A percentile compares a stretch with the other conserved stretches of the same genome.
phyloP scores from a whole-genome alignment of 495 filamentous ascomycete species.

The Patellaria atrata region DNA sequence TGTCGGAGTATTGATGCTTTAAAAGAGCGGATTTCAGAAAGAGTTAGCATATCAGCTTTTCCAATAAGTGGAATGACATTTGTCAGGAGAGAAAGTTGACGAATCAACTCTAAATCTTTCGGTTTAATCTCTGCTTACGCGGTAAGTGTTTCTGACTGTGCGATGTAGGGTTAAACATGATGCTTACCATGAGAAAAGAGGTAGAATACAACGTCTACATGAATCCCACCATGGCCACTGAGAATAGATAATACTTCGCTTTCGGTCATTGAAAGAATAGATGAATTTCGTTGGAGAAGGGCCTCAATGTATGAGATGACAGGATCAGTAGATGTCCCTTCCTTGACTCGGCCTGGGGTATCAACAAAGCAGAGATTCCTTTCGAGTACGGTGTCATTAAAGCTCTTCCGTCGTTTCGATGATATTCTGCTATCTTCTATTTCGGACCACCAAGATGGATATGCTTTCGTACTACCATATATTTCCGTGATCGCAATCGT shows the following conservation, averaged over 20 bases:
- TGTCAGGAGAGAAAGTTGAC: conserved; percentile 57
- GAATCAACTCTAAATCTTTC: conserved; percentile 64
- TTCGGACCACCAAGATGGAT: conserved; percentile 92
- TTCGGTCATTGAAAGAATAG: conserved; percentile 44
- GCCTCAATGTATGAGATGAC: conserved; percentile 63
- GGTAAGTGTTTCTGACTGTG: conserved; percentile 10
- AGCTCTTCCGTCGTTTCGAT: conserved; percentile 61
- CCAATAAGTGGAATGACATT: conserved; percentile 80
- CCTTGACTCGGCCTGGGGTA: conserved; percentile 57
- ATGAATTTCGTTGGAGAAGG: conserved; percentile 51
- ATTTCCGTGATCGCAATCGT: conserved; percentile 54
- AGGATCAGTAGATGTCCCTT: conserved; percentile 45
- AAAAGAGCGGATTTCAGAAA: conserved; percentile 41
- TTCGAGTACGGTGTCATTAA: conserved; percentile 71
- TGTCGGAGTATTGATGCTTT: conserved; percentile 49
- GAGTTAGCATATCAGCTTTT: conserved; percentile 55
- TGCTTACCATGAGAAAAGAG: conserved; percentile 51
- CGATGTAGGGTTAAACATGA: no score
- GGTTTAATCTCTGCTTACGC: no score
- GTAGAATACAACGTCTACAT: conserved; percentile 83
- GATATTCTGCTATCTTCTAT: conserved; percentile 58
- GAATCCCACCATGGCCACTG: conserved; percentile 72
- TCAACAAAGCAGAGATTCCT: conserved; percentile 93
- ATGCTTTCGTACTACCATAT: conserved; percentile 83
- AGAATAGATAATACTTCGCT: conserved; percentile 67